A percentile compares a stretch with the other conserved stretches of the same genome.
Conservation (phyloP, 2,329 filamentous ascomycete genomes). For the Fusarium graminum region DNA sequence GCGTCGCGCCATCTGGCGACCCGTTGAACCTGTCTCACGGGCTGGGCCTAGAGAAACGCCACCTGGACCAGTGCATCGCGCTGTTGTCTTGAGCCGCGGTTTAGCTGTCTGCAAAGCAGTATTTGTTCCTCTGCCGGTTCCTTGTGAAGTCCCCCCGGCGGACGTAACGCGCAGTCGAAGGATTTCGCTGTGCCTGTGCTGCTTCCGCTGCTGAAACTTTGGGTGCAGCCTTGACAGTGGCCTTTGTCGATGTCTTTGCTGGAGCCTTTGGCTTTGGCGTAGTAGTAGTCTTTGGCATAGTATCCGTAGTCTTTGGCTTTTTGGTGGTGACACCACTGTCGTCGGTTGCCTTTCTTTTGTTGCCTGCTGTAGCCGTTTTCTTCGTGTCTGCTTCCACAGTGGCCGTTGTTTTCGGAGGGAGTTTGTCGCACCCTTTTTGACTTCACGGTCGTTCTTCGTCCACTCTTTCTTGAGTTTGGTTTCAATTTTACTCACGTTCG, state of each 20-base stretch:
- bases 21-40: slow-evolving; percentile 5
- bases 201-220: slow-evolving; percentile 1
- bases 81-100: slow-evolving; percentile 30
- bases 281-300: no score
- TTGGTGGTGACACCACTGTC: slow-evolving; percentile 18
- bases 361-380: slow-evolving; percentile 11
- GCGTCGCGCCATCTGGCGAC: slow-evolving; percentile 48
- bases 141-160: slow-evolving; percentile 15
- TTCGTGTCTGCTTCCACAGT: slow-evolving; percentile 3
- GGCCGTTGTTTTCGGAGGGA: not conserved
- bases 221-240: not conserved
- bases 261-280: not conserved
- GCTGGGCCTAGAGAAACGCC: slow-evolving; percentile 17
- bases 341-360: slow-evolving; percentile 50
- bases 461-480: slow-evolving; percentile 69
- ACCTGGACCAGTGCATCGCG: slow-evolving; percentile 26
- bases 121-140: not conserved
- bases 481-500: slow-evolving; percentile 63
- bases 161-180: slow-evolving; percentile 15
- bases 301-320: slow-evolving; percentile 17
- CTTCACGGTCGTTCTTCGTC: slow-evolving; percentile 63
- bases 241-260: no score
- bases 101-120: not conserved
- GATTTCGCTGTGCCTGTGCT: not conserved
- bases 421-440: slow-evolving; percentile 54